Evolutionary conservation across 1,284 basidiomycete genomes (phyloP).

Genomic region (Boletus semigastroideus): DNA sequence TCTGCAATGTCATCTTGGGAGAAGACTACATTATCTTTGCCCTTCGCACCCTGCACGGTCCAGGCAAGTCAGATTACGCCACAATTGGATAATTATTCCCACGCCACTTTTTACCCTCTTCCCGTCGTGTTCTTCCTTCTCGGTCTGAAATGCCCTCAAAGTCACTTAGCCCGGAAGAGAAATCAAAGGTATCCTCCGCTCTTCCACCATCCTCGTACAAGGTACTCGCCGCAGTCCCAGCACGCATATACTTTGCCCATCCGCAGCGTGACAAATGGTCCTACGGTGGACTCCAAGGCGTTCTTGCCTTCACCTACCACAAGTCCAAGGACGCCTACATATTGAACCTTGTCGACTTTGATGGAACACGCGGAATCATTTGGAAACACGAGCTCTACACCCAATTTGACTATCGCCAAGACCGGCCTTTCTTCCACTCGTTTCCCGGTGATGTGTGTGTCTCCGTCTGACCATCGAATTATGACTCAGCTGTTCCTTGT

Average conservation of each 20-base stretch:
- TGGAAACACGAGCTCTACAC: constrained; percentile 96
- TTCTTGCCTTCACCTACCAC: constrained; percentile 71
- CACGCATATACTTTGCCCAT: constrained; percentile 85
- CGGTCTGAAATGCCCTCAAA: constrained; percentile 60
- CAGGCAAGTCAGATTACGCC: too few relatives aligned
- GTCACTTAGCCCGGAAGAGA: constrained; percentile 73
- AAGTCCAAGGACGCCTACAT: constrained; percentile 56
- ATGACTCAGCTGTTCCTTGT: not conserved
- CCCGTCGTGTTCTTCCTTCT: not conserved
- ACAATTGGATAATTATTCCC: too few relatives aligned
- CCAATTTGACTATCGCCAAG: constrained; percentile 81
- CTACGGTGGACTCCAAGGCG: constrained; percentile 85
- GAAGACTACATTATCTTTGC: not conserved
- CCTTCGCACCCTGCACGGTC: too few relatives aligned
- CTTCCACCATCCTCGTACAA: constrained; percentile 61
- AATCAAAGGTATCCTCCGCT: constrained; percentile 69
- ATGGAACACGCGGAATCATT: constrained; percentile 81
- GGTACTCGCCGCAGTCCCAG: constrained; percentile 77
- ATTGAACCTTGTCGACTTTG: constrained; percentile 81
- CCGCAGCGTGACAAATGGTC: constrained; percentile 77
- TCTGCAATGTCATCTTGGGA: not conserved
- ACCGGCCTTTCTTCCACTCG: constrained; percentile 91
- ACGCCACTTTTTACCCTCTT: too few relatives aligned
- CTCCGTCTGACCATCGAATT: not conserved
- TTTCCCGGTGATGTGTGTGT: constrained; percentile 87